Percentiles rank a stretch among this genome's conserved stretches.
Evolutionary conservation across 768 basidiomycete species (phyloP).

Genomic region (Tulasnella sp.): DNA sequence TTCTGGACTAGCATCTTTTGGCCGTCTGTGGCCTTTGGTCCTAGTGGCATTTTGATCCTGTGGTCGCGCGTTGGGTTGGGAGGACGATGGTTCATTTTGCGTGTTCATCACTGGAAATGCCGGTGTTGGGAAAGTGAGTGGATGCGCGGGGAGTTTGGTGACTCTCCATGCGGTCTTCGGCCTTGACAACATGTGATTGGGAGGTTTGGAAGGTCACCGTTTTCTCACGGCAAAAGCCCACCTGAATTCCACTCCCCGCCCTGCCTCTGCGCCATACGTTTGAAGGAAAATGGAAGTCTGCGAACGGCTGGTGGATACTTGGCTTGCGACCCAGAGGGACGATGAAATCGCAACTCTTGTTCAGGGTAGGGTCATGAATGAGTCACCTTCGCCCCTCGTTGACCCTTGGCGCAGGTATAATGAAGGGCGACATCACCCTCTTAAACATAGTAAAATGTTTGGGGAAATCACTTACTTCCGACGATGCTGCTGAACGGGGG

Average conservation of each 20-base stretch:
- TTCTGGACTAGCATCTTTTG: constrained; percentile 52
- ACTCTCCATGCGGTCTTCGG: too few species aligned
- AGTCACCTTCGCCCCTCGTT: background rate
- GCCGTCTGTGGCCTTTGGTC: constrained; percentile 20
- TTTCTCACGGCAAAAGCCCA: too few species aligned
- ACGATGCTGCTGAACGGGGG: constrained; percentile 61
- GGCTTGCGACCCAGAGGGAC: constrained; percentile 54
- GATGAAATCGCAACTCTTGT: constrained; percentile 47
- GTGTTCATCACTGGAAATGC: background rate
- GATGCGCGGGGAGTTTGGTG: too few species aligned
- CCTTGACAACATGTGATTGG: too few species aligned
- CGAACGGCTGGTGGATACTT: constrained; percentile 51
- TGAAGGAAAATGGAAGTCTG: constrained; percentile 37
- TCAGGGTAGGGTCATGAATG: constrained; percentile 36
- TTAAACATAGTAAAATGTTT: constrained; percentile 74
- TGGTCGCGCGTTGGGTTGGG: background rate
- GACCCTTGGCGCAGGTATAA: constrained; percentile 34
- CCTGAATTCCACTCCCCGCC: too few species aligned
- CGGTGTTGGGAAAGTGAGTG: too few species aligned
- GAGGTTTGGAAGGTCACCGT: too few species aligned
- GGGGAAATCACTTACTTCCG: constrained; percentile 77
- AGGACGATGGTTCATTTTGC: background rate
- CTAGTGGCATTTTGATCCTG: background rate
- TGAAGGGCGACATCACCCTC: constrained; percentile 44
- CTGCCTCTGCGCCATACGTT: too few species aligned